Evolutionary conservation across 2,329 filamentous ascomycete genomes (phyloP).

Genomic region (Ophiognomonia clavigignenti-juglandacearum): DNA sequence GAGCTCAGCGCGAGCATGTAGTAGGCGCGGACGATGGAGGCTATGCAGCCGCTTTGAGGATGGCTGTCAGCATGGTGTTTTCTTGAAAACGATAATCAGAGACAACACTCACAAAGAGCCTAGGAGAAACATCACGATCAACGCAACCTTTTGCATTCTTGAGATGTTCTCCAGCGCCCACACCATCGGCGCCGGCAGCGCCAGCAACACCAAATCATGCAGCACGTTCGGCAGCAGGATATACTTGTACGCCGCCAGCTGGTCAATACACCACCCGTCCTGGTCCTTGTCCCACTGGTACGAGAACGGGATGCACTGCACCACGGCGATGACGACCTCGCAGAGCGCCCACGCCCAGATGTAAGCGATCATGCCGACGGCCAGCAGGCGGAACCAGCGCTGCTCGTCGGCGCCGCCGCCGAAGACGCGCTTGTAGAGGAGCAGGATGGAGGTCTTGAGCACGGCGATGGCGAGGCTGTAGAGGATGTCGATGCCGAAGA

Average conservation of each 20-base stretch:
- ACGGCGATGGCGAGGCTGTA: background rate
- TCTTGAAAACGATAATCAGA: background rate
- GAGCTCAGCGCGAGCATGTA: slow-evolving; percentile 1
- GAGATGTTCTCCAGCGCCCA: slow-evolving; percentile 1
- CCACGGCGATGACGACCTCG: background rate
- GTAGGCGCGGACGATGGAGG: slow-evolving; percentile 6
- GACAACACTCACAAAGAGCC: background rate
- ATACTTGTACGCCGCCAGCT: background rate
- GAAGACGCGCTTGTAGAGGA: slow-evolving; percentile 3
- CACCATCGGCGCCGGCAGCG: slow-evolving; percentile 1
- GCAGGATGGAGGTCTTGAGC: slow-evolving; percentile 1
- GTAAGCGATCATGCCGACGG: background rate
- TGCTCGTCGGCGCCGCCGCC: no score
- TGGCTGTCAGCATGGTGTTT: no score
- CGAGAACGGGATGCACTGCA: background rate
- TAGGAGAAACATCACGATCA: background rate
- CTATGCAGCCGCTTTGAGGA: background rate
- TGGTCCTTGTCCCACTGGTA: background rate
- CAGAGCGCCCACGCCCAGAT: slow-evolving; percentile 2
- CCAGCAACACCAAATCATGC: slow-evolving; percentile 1
- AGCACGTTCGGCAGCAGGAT: background rate
- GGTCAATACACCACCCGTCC: background rate
- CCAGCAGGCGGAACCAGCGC: background rate
- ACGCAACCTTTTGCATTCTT: background rate
- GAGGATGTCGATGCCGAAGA: slow-evolving; percentile 1